These are phyloP conservation scores for Thalassiosira mediterranea DNA, from an alignment of 352 stramenopile species.

Conservation along the genomic window DNA sequence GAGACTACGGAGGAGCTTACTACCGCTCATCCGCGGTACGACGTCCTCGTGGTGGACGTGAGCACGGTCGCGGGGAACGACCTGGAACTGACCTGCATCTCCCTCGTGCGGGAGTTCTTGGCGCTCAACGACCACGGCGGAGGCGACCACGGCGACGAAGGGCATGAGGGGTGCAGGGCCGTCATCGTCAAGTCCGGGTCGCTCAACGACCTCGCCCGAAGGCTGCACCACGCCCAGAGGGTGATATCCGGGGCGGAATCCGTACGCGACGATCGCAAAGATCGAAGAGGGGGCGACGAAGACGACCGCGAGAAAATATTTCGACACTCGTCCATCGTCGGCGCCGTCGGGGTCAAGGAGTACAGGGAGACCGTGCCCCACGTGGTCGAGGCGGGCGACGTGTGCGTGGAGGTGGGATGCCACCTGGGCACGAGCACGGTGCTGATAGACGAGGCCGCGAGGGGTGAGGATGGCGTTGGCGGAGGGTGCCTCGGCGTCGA, in stretches of 20 bases:
- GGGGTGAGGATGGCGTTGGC: neutral
- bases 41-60: slow-evolving; percentile 60
- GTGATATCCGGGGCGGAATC: slow-evolving; percentile 18
- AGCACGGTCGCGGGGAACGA: slow-evolving; percentile 62
- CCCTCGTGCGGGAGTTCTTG: slow-evolving; percentile 58
- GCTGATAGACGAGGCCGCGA: slow-evolving; percentile 44
- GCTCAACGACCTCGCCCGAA: slow-evolving; percentile 40
- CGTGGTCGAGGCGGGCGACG: slow-evolving; percentile 43
- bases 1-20: no score
- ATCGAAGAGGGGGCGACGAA: no score
- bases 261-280: neutral
- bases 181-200: slow-evolving; percentile 55
- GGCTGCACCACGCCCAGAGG: slow-evolving; percentile 40
- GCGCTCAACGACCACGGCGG: slow-evolving; percentile 32
- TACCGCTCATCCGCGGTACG: slow-evolving; percentile 28
- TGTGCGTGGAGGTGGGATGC: slow-evolving; percentile 60
- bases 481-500: slow-evolving; percentile 57
- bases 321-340: slow-evolving; percentile 45
- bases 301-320: no score
- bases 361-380: slow-evolving; percentile 55
- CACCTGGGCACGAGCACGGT: slow-evolving; percentile 57
- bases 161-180: slow-evolving; percentile 23
- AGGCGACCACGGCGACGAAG: slow-evolving; percentile 7
- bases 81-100: slow-evolving; percentile 56
- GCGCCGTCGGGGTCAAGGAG: slow-evolving; percentile 62